Conservation (phyloP, 2,329 filamentous ascomycete genomes). For the Exophiala calicioides region DNA sequence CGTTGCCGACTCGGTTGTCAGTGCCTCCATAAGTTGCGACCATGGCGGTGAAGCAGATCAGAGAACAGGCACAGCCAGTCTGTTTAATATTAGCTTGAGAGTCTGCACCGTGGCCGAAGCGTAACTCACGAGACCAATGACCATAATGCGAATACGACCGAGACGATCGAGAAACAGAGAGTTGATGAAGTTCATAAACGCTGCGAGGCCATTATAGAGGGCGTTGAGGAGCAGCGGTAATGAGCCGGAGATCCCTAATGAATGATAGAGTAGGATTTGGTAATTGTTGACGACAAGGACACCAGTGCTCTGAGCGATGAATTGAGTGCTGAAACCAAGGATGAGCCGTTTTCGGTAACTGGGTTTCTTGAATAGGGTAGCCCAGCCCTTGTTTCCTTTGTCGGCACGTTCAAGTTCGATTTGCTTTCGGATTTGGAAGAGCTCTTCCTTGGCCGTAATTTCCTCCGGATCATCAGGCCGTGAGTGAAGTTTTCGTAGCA, state of each 20-base stretch:
- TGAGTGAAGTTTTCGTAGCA: too few relatives aligned
- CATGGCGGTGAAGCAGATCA: slow-evolving; percentile 41
- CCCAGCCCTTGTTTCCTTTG: too few relatives aligned
- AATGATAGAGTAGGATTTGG: slow-evolving; percentile 41
- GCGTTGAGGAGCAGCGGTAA: slow-evolving; percentile 47
- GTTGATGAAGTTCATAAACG: slow-evolving; percentile 43
- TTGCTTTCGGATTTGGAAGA: too few relatives aligned
- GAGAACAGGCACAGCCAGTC: slow-evolving; percentile 40
- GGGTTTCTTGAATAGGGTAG: too few relatives aligned
- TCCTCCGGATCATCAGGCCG: too few relatives aligned
- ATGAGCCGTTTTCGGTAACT: too few relatives aligned
- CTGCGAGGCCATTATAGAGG: slow-evolving; percentile 44
- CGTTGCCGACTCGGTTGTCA: slow-evolving; percentile 36
- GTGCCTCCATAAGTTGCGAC: slow-evolving; percentile 38
- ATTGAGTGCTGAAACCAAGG: too few relatives aligned
- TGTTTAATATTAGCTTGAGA: too few relatives aligned
- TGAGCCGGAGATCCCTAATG: slow-evolving; percentile 39
- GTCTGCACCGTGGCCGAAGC: too few relatives aligned
- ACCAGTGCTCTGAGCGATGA: slow-evolving; percentile 27
- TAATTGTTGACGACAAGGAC: slow-evolving; percentile 41
- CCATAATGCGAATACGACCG: slow-evolving; percentile 44
- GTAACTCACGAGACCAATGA: too few relatives aligned
- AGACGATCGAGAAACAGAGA: slow-evolving; percentile 41
- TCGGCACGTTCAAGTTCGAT: too few relatives aligned
- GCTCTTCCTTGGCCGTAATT: too few relatives aligned